phyloP scores from a whole-genome alignment of 495 filamentous ascomycete species.

The Talaromyces trachyspermus region DNA sequence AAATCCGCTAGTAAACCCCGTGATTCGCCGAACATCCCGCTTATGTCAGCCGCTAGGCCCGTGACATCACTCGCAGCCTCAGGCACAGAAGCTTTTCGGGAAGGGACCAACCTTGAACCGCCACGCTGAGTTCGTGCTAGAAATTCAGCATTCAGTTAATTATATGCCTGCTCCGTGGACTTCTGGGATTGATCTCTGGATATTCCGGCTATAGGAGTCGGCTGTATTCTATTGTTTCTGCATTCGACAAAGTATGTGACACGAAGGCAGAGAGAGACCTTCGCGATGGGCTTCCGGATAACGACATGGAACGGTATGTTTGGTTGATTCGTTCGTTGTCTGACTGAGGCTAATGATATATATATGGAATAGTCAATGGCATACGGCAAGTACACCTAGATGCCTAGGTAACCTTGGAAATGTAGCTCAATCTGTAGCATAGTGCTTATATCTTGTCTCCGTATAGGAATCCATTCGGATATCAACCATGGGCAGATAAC shows the following conservation, averaged over 20 bases:
- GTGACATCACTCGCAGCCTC: slow-evolving; percentile 26
- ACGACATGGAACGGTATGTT: slow-evolving; percentile 84
- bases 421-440: too few relatives aligned
- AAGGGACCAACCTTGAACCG: too few relatives aligned
- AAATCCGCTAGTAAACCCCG: slow-evolving; percentile 37
- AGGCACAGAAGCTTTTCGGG: not conserved
- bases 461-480: slow-evolving; percentile 81
- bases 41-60: slow-evolving; percentile 30
- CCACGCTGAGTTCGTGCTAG: too few relatives aligned
- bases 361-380: slow-evolving; percentile 66
- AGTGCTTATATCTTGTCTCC: slow-evolving; percentile 1
- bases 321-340: not conserved
- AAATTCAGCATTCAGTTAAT: too few relatives aligned
- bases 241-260: not conserved
- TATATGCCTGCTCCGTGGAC: too few relatives aligned
- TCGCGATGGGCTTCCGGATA: slow-evolving; percentile 65
- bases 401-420: not conserved
- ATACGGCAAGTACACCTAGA: slow-evolving; percentile 55
- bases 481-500: slow-evolving; percentile 87
- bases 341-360: slow-evolving; percentile 13
- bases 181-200: too few relatives aligned
- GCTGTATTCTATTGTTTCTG: too few relatives aligned
- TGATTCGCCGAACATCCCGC: slow-evolving; percentile 28
- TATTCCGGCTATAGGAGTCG: not conserved
- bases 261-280: not conserved